Conservation (phyloP, 1,284 basidiomycete species). For the Flammula alnicola region DNA sequence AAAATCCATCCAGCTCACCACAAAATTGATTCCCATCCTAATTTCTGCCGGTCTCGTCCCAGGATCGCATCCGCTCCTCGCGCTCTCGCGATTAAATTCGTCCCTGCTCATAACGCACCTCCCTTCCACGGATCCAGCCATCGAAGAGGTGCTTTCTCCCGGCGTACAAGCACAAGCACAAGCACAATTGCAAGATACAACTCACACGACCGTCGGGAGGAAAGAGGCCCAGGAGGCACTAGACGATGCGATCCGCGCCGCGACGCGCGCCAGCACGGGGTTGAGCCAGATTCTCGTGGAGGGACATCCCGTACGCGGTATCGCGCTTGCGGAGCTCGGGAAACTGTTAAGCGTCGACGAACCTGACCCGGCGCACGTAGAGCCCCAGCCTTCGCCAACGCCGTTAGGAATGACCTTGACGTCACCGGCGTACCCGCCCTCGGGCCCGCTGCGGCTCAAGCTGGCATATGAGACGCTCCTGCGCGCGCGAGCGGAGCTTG, state of each 20-base stretch:
- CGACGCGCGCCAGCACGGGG: slow-evolving; percentile 62
- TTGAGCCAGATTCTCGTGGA: slow-evolving; percentile 55
- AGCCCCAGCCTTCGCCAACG: slow-evolving; percentile 3
- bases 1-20: slow-evolving; percentile 63
- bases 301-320: slow-evolving; percentile 81
- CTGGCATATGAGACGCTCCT: slow-evolving; percentile 68
- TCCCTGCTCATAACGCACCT: slow-evolving; percentile 65
- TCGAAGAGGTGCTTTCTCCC: slow-evolving; percentile 30
- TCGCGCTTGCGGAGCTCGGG: slow-evolving; percentile 81
- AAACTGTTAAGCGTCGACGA: slow-evolving; percentile 83
- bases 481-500: slow-evolving; percentile 60
- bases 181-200: slow-evolving; percentile 15
- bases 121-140: slow-evolving; percentile 13
- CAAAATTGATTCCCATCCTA: slow-evolving; percentile 67
- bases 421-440: slow-evolving; percentile 57
- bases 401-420: slow-evolving; percentile 10
- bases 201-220: slow-evolving; percentile 15
- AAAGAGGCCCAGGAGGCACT: slow-evolving; percentile 50
- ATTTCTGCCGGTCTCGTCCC: slow-evolving; percentile 56
- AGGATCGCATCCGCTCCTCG: slow-evolving; percentile 78
- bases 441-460: slow-evolving; percentile 62
- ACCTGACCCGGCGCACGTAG: slow-evolving; percentile 41
- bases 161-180: slow-evolving; percentile 23
- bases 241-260: slow-evolving; percentile 65
- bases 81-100: slow-evolving; percentile 70